phyloP scores from a whole-genome alignment of 2,329 filamentous ascomycete genomes.

The Chaetomium strumarium region DNA sequence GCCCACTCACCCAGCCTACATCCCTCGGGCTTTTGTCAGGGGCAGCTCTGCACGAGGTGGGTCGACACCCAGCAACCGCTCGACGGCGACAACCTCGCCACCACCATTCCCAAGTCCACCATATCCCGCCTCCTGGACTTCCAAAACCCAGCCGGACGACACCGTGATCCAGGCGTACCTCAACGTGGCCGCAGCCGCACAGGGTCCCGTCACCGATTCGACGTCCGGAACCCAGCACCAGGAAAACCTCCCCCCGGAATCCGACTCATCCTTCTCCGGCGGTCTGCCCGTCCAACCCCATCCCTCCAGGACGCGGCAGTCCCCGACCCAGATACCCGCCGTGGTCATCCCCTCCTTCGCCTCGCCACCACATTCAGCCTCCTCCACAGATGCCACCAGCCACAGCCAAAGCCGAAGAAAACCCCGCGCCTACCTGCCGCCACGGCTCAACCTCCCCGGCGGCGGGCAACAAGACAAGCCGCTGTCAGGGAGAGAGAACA shows the following conservation, averaged over 20 bases:
- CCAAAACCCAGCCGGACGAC: slow-evolving; percentile 15
- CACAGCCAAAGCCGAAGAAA: neutral
- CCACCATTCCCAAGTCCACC: slow-evolving; percentile 6
- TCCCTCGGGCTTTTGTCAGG: slow-evolving; percentile 32
- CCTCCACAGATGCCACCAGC: slow-evolving; percentile 1
- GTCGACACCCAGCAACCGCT: slow-evolving; percentile 15
- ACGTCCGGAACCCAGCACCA: neutral
- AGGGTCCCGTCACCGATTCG: neutral
- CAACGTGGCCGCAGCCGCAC: slow-evolving; percentile 3
- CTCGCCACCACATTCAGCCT: neutral
- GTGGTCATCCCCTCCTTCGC: neutral
- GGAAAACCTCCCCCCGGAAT: neutral
- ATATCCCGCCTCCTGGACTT: neutral
- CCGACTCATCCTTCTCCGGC: slow-evolving; percentile 1
- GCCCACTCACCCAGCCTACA: slow-evolving; percentile 46
- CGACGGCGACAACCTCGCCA: slow-evolving; percentile 7
- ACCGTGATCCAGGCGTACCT: slow-evolving; percentile 19
- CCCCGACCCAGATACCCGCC: neutral
- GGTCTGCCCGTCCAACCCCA: neutral
- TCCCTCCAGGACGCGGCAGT: neutral
- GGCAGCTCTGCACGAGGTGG: slow-evolving; percentile 16
- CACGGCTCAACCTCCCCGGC: slow-evolving; percentile 8
- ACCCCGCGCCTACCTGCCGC: slow-evolving; percentile 7
- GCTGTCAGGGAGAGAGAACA: slow-evolving; percentile 14
- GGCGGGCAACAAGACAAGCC: slow-evolving; percentile 1